Conservation (phyloP, 495 filamentous ascomycete species). For the Xylaria longipes region DNA sequence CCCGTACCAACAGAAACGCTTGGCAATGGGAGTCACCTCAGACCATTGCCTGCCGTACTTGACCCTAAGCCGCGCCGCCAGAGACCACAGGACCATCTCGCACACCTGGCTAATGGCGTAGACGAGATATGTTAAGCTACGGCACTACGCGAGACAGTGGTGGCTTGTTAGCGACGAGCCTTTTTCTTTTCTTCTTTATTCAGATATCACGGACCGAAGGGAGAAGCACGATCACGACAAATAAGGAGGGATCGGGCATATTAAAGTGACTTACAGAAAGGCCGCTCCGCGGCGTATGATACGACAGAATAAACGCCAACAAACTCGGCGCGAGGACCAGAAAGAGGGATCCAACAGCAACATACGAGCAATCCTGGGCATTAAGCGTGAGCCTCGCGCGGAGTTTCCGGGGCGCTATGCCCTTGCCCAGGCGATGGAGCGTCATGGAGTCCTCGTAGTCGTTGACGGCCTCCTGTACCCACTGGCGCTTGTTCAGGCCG, state of each 20-base stretch:
- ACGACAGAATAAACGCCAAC: constrained; percentile 50
- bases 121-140: constrained; percentile 48
- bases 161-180: not conserved
- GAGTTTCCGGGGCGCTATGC: constrained; percentile 22
- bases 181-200: not conserved
- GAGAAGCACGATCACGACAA: not conserved
- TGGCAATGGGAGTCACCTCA: constrained; percentile 29
- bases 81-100: constrained; percentile 43
- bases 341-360: constrained; percentile 40
- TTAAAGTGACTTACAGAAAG: constrained; percentile 26
- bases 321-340: constrained; percentile 43
- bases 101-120: constrained; percentile 48
- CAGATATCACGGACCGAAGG: too few species aligned
- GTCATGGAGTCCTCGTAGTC: constrained; percentile 30
- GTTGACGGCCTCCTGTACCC: constrained; percentile 38
- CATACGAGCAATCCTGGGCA: constrained; percentile 34
- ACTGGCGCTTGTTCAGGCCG: constrained; percentile 39
- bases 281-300: constrained; percentile 49
- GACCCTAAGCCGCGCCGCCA: constrained; percentile 30
- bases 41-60: constrained; percentile 34
- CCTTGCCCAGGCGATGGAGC: not conserved
- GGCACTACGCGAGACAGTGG: constrained; percentile 32
- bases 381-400: constrained; percentile 32
- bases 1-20: constrained; percentile 38
- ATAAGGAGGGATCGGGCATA: not conserved